These are phyloP conservation scores for Aspergillus cavernicola DNA, from an alignment of 495 filamentous ascomycete genomes.

Conservation along the genomic window DNA sequence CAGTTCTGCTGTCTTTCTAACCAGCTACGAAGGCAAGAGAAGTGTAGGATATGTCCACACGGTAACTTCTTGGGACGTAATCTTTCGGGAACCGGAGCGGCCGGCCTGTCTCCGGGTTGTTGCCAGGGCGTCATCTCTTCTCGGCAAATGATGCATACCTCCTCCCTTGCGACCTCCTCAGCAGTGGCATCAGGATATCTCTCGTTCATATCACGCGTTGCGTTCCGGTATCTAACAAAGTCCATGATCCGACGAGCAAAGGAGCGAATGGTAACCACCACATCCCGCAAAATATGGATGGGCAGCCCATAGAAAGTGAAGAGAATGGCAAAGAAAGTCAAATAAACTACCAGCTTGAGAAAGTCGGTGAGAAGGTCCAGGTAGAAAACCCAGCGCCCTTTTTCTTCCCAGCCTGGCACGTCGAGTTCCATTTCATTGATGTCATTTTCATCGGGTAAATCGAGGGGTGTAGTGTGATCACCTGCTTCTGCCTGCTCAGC, in stretches of 20 bases:
- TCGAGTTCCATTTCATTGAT: constrained; percentile 92
- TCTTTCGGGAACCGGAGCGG: constrained; percentile 63
- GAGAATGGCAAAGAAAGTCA: constrained; percentile 88
- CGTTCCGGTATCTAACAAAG: constrained; percentile 82
- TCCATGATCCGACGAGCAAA: constrained; percentile 84
- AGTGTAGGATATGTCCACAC: constrained; percentile 93
- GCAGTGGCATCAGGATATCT: constrained; percentile 87
- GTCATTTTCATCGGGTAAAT: constrained; percentile 64
- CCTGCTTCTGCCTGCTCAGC: constrained; percentile 38
- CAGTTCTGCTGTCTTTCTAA: constrained; percentile 97
- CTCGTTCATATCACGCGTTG: constrained; percentile 85
- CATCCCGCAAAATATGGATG: constrained; percentile 93
- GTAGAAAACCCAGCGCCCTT: constrained; percentile 88
- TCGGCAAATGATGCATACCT: constrained; percentile 96
- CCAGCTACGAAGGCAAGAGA: constrained; percentile 93
- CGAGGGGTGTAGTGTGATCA: constrained; percentile 24
- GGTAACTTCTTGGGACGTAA: constrained; percentile 91
- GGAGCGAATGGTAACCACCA: constrained; percentile 87
- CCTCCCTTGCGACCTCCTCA: constrained; percentile 79
- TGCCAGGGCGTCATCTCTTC: constrained; percentile 86
- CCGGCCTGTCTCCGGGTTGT: constrained; percentile 30
- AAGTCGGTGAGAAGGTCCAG: constrained; percentile 89
- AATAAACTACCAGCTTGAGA: constrained; percentile 81
- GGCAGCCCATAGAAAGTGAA: constrained; percentile 91
- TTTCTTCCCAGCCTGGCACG: constrained; percentile 94